These are phyloP conservation scores for Trichoderma harzianum DNA, from an alignment of 2,329 filamentous ascomycete genomes.

Conservation along the genomic window DNA sequence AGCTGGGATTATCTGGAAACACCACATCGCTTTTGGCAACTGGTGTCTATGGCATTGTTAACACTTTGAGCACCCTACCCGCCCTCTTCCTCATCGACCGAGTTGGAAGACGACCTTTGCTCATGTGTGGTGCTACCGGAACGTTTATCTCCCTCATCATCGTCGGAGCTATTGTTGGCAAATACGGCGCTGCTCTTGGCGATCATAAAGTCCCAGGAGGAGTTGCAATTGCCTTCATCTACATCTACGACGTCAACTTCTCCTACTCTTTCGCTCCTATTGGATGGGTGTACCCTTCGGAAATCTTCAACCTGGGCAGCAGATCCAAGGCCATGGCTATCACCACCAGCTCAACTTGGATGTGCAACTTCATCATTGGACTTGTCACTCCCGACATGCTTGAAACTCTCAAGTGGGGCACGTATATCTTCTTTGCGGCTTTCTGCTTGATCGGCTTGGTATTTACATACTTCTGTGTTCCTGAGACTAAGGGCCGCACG, in stretches of 20 bases:
- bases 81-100: slow-evolving; percentile 50
- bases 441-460: slow-evolving; percentile 48
- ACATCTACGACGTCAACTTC: slow-evolving; percentile 62
- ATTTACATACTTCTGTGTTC: slow-evolving; percentile 54
- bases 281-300: slow-evolving; percentile 63
- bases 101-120: slow-evolving; percentile 59
- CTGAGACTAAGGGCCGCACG: slow-evolving; percentile 54
- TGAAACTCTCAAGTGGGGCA: slow-evolving; percentile 47
- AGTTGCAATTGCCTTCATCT: slow-evolving; percentile 62
- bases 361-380: slow-evolving; percentile 37
- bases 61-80: slow-evolving; percentile 44
- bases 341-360: slow-evolving; percentile 47
- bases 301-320: slow-evolving; percentile 57
- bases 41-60: slow-evolving; percentile 55
- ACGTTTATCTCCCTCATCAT: slow-evolving; percentile 59
- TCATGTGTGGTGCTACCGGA: slow-evolving; percentile 60
- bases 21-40: slow-evolving; percentile 50
- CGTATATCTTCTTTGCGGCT: slow-evolving; percentile 59
- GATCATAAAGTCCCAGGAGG: slow-evolving; percentile 41
- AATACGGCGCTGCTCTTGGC: slow-evolving; percentile 38
- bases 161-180: slow-evolving; percentile 49
- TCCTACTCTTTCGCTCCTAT: slow-evolving; percentile 61
- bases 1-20: slow-evolving; percentile 41
- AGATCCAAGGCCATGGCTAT: slow-evolving; percentile 60
- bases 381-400: slow-evolving; percentile 47